Conservation (phyloP, 495 filamentous ascomycete genomes). For the Tuber indicum region DNA sequence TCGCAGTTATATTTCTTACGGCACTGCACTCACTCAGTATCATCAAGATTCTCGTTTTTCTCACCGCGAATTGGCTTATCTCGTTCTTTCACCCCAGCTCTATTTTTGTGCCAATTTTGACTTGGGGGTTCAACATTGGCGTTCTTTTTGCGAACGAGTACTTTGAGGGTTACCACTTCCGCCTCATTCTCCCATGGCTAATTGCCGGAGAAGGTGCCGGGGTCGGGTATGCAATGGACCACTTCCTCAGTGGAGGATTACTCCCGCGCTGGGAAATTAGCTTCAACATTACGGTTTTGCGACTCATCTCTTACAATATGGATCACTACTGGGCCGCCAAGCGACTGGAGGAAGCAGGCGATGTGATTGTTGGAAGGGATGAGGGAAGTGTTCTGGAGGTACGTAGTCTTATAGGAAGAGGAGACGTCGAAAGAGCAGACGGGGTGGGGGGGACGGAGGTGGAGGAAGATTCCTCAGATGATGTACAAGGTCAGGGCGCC, state of each 20-base stretch:
- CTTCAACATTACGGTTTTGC: conserved; percentile 93
- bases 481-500: conserved; percentile 13
- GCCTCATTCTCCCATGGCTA: conserved; percentile 54
- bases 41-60: conserved; percentile 70
- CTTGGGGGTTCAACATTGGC: conserved; percentile 88
- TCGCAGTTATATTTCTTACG: conserved; percentile 69
- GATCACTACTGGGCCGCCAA: conserved; percentile 92
- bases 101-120: conserved; percentile 45
- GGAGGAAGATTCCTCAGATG: conserved; percentile 5
- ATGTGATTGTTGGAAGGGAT: conserved; percentile 7
- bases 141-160: conserved; percentile 88
- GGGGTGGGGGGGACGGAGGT: not conserved
- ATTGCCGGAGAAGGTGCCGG: conserved; percentile 40
- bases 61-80: conserved; percentile 75
- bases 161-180: conserved; percentile 65
- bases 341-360: conserved; percentile 45
- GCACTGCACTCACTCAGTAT: conserved; percentile 80
- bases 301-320: conserved; percentile 92
- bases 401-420: conserved; percentile 42
- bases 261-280: conserved; percentile 86
- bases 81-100: conserved; percentile 40
- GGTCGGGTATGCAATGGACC: conserved; percentile 42
- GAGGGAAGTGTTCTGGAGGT: conserved; percentile 75
- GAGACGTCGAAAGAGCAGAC: conserved; percentile 25
- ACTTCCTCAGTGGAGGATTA: conserved; percentile 60